Base-by-base conservation (phyloP, 257 asterid species). In the Coffea eugenioides region DNA sequence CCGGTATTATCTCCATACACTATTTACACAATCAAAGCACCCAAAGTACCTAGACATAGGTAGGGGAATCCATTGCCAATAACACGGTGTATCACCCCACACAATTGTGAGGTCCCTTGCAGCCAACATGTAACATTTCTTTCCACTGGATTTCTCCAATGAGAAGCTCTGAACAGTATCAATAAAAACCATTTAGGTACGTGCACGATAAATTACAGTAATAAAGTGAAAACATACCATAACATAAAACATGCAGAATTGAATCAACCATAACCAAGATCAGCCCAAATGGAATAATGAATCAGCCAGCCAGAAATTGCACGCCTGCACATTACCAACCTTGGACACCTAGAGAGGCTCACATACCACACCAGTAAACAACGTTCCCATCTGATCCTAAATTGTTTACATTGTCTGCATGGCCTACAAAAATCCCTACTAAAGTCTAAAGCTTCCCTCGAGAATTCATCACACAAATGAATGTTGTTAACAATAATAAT, bases 51-150 rank as follows among this genome's bases (percentile, higher is more conserved):
- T 93, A 76, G 97, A 92, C 71, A 80, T 88, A 0, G 89, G 88
- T 49, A 52, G 83, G 71, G 88, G 51, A 73, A 78, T 67, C 93
- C 94, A 93, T 62, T 70, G 78, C 99, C 98, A 95, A 73, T 92
- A 90, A 45, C 68, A 66, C 54, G 90, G 88, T 13, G 93, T 83
- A 70, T 89, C 92, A 3, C 89, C 84, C 97, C 91, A 91, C 31
- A 80, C 86, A 61, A 91, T 93, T 6, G 4, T 6, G 43, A 93
- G 89, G 10, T 90, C 94, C 83, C 90, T 90, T 81, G 97, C 93
- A 68, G 91, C 84, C 82, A 93, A 83, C 94, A 90, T 90, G 83
- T 61, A 93, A 82, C 92, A 88, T 87, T 90, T 95, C 88, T 90
- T 93, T 34, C 97, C 97, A 9, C 82, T 87, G 84, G 61, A 15